Percentiles rank a stretch among this genome's conserved stretches.
Conservation (phyloP, 106 monocot species). For the Allium cepa region DNA sequence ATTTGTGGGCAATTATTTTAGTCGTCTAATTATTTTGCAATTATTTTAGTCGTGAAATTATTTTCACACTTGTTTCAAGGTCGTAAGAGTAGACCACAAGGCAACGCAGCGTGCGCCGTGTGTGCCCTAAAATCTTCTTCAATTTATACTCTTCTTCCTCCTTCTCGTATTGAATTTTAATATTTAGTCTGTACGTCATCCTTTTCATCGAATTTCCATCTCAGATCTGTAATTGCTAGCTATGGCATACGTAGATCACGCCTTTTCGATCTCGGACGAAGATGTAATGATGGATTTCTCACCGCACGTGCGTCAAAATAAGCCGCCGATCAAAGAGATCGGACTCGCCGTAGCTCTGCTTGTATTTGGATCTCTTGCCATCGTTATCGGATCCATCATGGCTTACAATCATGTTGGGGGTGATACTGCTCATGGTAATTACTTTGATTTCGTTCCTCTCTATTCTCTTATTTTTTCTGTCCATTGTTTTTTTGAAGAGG, state of each 20-base stretch:
- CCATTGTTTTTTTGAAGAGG: no score
- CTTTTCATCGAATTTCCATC: background rate
- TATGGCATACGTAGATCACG: slow-evolving; percentile 82
- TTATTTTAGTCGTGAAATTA: no score
- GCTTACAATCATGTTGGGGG: slow-evolving; percentile 51
- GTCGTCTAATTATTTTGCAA: no score
- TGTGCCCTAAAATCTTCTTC: no score
- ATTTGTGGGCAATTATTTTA: no score
- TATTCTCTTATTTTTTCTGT: background rate
- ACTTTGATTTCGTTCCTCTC: background rate
- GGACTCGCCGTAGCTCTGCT: slow-evolving; percentile 57
- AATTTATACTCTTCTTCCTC: no score
- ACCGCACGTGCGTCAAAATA: slow-evolving; percentile 16
- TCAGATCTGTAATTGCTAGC: background rate
- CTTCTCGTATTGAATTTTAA: no score
- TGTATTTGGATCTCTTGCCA: slow-evolving; percentile 45
- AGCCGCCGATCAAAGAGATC: slow-evolving; percentile 66
- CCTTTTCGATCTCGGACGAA: slow-evolving; percentile 80
- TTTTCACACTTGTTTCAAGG: no score
- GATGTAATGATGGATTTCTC: slow-evolving; percentile 46
- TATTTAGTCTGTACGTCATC: background rate
- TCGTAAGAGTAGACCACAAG: no score
- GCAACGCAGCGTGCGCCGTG: no score
- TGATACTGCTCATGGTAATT: slow-evolving; percentile 55
- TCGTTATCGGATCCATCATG: slow-evolving; percentile 53